phyloP scores from a whole-genome alignment of 179 eudicot species.

The Silene vulgaris region DNA sequence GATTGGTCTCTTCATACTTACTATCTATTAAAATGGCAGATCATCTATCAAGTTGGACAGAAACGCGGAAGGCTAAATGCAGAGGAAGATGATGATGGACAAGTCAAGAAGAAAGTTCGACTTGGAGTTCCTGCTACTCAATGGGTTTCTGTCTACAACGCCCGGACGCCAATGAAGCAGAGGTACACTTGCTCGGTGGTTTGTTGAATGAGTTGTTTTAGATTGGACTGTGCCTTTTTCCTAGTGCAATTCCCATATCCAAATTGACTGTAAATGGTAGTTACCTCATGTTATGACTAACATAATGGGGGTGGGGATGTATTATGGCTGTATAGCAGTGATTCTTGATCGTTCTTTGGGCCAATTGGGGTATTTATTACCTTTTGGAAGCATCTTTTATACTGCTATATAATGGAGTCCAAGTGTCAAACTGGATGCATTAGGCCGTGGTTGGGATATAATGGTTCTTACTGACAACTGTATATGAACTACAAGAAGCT shows the following conservation, averaged over 20 bases:
- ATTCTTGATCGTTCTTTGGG: not conserved
- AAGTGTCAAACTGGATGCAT: no score
- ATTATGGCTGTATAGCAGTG: not conserved
- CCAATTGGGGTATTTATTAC: not conserved
- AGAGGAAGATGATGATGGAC: constrained; percentile 69
- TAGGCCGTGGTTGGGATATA: no score
- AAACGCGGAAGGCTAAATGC: constrained; percentile 63
- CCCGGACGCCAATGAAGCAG: constrained; percentile 82
- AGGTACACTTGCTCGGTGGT: constrained; percentile 32
- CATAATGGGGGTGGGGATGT: not conserved
- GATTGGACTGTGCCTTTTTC: not conserved
- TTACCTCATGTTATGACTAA: not conserved
- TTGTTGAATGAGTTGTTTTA: not conserved
- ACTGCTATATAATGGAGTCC: no score
- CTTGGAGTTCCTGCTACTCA: constrained; percentile 79
- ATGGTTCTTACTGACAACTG: no score
- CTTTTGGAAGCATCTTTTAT: no score
- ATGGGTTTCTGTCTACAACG: constrained; percentile 81
- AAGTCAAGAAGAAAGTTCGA: constrained; percentile 64
- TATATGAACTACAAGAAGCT: no score
- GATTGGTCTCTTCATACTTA: not conserved
- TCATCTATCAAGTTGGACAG: constrained; percentile 73
- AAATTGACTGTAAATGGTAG: not conserved
- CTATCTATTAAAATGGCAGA: constrained; percentile 22
- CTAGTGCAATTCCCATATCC: not conserved